A percentile compares a stretch with the other conserved stretches of the same genome.
phyloP scores from a whole-genome alignment of 106 monocot genomes.

The Acanthochlamys bracteata region DNA sequence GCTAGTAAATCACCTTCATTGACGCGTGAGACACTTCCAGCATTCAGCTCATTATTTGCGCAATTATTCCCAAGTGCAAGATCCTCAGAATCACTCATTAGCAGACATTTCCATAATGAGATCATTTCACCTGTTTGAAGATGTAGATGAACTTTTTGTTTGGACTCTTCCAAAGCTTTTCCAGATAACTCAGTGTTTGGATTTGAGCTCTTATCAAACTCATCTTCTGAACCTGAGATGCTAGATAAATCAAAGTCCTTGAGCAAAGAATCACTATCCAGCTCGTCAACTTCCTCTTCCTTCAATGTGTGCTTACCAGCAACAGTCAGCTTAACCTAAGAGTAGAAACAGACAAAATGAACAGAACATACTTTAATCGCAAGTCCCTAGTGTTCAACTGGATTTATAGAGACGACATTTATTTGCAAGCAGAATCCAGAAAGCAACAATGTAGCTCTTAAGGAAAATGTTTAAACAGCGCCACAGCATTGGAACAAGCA shows the following conservation, averaged over 20 bases:
- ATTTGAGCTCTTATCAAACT: slow-evolving; percentile 38
- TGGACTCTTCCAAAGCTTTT: slow-evolving; percentile 37
- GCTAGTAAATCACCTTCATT: slow-evolving; percentile 35
- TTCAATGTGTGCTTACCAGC: slow-evolving; percentile 57
- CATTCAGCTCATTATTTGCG: slow-evolving; percentile 5
- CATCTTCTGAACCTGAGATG: slow-evolving; percentile 92
- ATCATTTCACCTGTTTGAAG: slow-evolving; percentile 60
- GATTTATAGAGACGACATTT: neutral
- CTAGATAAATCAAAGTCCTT: slow-evolving; percentile 80
- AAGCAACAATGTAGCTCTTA: too few relatives aligned
- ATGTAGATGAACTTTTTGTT: slow-evolving; percentile 53
- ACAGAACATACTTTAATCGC: neutral
- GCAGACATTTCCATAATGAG: slow-evolving; percentile 58
- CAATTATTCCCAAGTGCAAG: slow-evolving; percentile 25
- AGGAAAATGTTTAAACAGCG: too few relatives aligned
- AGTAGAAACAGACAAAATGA: slow-evolving; percentile 2
- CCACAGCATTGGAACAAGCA: too few relatives aligned
- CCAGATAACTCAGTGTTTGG: slow-evolving; percentile 3
- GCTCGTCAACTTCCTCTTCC: slow-evolving; percentile 63
- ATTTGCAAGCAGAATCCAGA: too few relatives aligned
- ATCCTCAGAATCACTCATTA: slow-evolving; percentile 69
- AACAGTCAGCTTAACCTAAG: slow-evolving; percentile 63
- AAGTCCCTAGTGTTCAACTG: neutral
- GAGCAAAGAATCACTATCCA: slow-evolving; percentile 33
- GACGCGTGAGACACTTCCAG: slow-evolving; percentile 9